A percentile compares a stretch with the other conserved stretches of the same genome.
Conservation (phyloP, 1,284 basidiomycete genomes). For the Anthracocystis walkeri region DNA sequence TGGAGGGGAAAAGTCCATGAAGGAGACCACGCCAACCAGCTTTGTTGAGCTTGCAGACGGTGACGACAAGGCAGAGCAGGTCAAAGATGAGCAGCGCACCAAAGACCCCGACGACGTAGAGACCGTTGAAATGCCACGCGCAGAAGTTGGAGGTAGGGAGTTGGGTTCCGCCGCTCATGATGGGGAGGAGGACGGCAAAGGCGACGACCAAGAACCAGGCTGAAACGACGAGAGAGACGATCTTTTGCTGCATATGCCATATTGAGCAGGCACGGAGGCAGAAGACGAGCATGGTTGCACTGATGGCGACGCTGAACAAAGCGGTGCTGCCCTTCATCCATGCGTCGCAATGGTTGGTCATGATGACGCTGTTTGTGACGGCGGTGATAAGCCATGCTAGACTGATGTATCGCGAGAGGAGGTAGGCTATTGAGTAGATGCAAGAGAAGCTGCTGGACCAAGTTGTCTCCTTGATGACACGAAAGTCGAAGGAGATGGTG, state of each 20-base stretch:
- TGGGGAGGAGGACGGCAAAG: conserved; percentile 45
- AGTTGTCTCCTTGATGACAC: conserved; percentile 50
- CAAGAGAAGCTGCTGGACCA: conserved; percentile 53
- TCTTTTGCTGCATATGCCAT: conserved; percentile 51
- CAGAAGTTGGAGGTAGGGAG: conserved; percentile 55
- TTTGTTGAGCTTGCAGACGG: conserved; percentile 59
- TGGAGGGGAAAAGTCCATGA: conserved; percentile 41
- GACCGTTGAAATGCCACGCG: conserved; percentile 46
- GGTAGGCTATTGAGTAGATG: conserved; percentile 58
- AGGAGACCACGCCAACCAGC: conserved; percentile 53
- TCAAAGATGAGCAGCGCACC: conserved; percentile 51
- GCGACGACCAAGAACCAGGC: conserved; percentile 52
- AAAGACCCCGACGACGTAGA: conserved; percentile 48
- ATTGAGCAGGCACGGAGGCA: conserved; percentile 57
- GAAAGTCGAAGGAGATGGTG: conserved; percentile 53
- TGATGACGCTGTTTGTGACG: conserved; percentile 53
- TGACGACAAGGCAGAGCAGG: conserved; percentile 49
- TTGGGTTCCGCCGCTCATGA: conserved; percentile 34
- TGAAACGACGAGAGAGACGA: conserved; percentile 49
- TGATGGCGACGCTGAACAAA: conserved; percentile 52
- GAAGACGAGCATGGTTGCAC: conserved; percentile 60
- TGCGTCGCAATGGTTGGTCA: conserved; percentile 40
- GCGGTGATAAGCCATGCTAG: conserved; percentile 53
- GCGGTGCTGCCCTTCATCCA: conserved; percentile 47
- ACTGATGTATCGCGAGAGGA: conserved; percentile 55